Percentiles rank a stretch among this genome's conserved stretches.
These are phyloP conservation scores for Exophiala lecanii-corni DNA, from an alignment of 2,329 filamentous ascomycete genomes.

Conservation along the genomic window DNA sequence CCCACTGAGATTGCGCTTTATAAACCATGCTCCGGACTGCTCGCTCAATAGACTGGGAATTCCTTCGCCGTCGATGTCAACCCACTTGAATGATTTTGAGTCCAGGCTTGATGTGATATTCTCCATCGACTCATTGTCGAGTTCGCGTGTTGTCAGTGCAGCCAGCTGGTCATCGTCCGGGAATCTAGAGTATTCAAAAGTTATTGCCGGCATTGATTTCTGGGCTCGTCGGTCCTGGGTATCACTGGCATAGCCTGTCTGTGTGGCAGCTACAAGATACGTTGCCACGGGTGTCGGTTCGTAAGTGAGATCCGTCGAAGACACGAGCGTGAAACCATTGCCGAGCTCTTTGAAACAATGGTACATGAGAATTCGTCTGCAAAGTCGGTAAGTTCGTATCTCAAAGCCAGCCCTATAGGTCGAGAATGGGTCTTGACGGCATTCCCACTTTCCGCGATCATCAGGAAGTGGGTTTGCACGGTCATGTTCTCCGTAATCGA, in stretches of 20 bases:
- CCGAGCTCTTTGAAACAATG: conserved; percentile 30
- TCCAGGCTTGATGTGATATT: too few species aligned
- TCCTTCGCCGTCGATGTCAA: conserved; percentile 29
- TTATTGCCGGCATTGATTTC: too few species aligned
- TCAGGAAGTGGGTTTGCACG: conserved; percentile 12
- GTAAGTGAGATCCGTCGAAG: conserved; percentile 16
- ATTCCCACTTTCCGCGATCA: conserved; percentile 21
- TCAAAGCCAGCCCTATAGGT: conserved; percentile 30
- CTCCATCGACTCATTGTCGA: too few species aligned
- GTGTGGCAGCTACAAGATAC: too few species aligned
- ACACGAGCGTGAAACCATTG: conserved; percentile 22
- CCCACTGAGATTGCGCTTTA: conserved; percentile 18
- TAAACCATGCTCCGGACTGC: conserved; percentile 15
- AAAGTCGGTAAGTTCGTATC: conserved; percentile 31
- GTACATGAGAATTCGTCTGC: conserved; percentile 33
- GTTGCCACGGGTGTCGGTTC: too few species aligned
- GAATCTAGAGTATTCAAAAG: too few species aligned
- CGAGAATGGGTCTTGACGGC: conserved; percentile 32
- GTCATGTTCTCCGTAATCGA: conserved; percentile 36
- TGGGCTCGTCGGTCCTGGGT: too few species aligned
- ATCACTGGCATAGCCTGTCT: too few species aligned
- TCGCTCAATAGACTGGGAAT: conserved; percentile 19
- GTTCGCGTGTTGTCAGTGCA: too few species aligned
- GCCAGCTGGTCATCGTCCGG: too few species aligned
- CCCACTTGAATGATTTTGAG: too few species aligned